Percentiles rank a stretch among this genome's conserved stretches.
These are phyloP conservation scores for Rhodotorula sp. DNA, from an alignment of 1,284 basidiomycete genomes.

Conservation along the genomic window DNA sequence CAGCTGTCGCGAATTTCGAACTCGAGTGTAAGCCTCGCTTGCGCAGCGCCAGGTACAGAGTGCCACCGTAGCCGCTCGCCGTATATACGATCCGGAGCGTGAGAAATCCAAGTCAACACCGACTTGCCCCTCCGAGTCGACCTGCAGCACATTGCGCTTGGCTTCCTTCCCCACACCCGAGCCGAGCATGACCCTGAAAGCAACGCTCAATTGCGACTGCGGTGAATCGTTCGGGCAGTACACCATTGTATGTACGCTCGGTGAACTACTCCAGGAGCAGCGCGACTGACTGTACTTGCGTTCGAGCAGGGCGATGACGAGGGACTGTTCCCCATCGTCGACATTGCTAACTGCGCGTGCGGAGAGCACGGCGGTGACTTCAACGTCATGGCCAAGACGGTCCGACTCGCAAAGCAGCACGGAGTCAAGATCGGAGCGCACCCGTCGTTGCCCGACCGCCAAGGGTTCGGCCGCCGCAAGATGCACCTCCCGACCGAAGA, in stretches of 20 bases:
- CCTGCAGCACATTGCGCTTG: no score
- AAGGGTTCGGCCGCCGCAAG: constrained; percentile 64
- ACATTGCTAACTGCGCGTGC: constrained; percentile 64
- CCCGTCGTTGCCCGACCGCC: constrained; percentile 60
- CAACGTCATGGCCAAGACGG: constrained; percentile 62
- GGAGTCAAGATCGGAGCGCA: constrained; percentile 61
- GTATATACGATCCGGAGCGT: no score
- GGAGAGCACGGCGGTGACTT: constrained; percentile 60
- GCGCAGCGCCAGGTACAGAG: no score
- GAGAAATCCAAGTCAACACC: no score
- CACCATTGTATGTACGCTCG: constrained; percentile 3
- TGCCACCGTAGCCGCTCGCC: no score
- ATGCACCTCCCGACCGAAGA: constrained; percentile 63
- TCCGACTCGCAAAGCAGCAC: constrained; percentile 57
- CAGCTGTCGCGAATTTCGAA: no score
- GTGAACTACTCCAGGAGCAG: not conserved
- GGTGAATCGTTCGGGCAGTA: constrained; percentile 47
- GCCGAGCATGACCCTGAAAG: constrained; percentile 11
- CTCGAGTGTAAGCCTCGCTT: no score
- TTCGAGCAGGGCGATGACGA: constrained; percentile 56
- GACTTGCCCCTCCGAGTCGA: no score
- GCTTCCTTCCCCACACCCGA: no score
- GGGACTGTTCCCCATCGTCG: constrained; percentile 61
- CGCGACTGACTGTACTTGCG: no score
- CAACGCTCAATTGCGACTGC: constrained; percentile 45